Evolutionary conservation across 345 rosid genomes (phyloP).

Genomic region (Salix caprea): DNA sequence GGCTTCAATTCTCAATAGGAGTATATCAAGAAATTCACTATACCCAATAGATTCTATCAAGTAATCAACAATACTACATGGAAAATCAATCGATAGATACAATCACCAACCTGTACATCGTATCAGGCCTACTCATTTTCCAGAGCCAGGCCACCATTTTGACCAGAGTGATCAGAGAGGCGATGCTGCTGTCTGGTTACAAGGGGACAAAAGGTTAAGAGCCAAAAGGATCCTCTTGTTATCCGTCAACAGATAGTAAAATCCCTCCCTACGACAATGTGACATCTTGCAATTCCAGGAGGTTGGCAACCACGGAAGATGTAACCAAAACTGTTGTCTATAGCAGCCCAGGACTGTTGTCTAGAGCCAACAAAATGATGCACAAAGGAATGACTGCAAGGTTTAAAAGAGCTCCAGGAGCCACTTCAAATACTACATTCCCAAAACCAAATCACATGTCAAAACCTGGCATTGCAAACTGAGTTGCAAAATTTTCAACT

Average conservation of each 20-base stretch:
- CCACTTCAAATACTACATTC: neutral
- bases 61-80: neutral
- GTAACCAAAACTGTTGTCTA: neutral
- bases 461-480: slow-evolving; percentile 28
- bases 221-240: neutral
- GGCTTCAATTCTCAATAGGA: slow-evolving; percentile 1
- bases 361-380: neutral
- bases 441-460: slow-evolving; percentile 12
- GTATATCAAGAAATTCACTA: neutral
- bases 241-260: neutral
- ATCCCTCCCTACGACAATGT: neutral
- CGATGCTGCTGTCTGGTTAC: neutral
- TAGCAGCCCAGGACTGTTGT: neutral
- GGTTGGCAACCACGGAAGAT: neutral
- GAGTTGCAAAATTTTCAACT: slow-evolving; percentile 25
- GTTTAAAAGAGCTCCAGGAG: neutral
- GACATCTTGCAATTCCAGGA: neutral
- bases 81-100: neutral
- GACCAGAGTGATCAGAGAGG: neutral
- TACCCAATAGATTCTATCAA: neutral
- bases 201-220: neutral
- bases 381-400: neutral
- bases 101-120: neutral
- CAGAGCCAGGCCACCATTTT: neutral
- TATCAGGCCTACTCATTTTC: neutral